Conservation (phyloP, 1,139 yeast species). For the Saccharomyces pastorianus region DNA sequence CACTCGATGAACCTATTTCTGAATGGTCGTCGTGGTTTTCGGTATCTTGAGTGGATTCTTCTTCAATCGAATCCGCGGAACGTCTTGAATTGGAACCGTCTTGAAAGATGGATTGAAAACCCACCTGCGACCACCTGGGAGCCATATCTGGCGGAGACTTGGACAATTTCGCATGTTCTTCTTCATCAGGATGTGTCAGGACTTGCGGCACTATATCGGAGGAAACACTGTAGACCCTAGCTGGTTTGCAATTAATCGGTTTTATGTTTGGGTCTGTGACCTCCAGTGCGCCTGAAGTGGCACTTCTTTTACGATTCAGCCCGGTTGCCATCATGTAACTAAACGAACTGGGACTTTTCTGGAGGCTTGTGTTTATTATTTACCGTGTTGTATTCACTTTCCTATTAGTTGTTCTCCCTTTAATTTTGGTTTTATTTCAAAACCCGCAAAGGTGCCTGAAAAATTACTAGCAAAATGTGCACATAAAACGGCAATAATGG, state of each 20-base stretch:
- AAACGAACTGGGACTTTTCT: neutral
- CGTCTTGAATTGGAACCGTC: constrained; percentile 6
- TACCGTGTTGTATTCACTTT: neutral
- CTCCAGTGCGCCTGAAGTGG: neutral
- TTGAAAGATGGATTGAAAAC: constrained; percentile 30
- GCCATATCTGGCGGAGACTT: constrained; percentile 4
- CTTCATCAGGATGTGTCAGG: constrained; percentile 9
- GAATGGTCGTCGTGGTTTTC: neutral
- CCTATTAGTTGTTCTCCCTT: neutral
- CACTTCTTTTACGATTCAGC: neutral
- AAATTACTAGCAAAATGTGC: neutral
- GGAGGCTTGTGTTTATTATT: neutral
- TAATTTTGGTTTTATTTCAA: neutral
- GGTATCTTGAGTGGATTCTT: neutral
- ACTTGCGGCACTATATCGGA: constrained; percentile 21
- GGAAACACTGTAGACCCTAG: constrained; percentile 15
- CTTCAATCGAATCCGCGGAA: constrained; percentile 3
- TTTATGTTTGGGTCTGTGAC: neutral
- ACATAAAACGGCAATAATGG: neutral
- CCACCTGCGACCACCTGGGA: constrained; percentile 29
- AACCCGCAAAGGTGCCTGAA: neutral
- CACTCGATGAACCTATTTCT: neutral
- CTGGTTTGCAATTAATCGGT: neutral
- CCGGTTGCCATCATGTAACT: neutral
- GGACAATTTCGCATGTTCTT: constrained; percentile 8